A percentile compares a stretch with the other conserved stretches of the same genome.
Conservation (phyloP, 2,329 filamentous ascomycete species). For the Xylaria arbuscula region DNA sequence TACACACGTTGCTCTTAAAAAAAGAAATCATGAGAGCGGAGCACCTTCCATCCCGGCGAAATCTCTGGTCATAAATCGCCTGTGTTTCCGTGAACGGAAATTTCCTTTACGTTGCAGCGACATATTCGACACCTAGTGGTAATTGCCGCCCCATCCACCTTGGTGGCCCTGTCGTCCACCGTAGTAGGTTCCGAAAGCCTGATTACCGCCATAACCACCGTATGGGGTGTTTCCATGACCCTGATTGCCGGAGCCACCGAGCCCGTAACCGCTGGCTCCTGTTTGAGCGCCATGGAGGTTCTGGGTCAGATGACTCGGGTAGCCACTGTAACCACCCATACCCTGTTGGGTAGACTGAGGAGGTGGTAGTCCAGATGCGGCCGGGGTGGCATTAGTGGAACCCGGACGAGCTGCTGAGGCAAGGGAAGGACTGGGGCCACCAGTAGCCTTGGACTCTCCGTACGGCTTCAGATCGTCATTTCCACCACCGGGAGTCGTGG, state of each 20-base stretch:
- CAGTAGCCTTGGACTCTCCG: conserved; percentile 64
- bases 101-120: conserved; percentile 40
- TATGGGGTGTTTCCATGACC: conserved; percentile 67
- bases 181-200: conserved; percentile 63
- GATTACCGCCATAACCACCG: conserved; percentile 62
- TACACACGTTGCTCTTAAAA: conserved; percentile 38
- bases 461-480: conserved; percentile 70
- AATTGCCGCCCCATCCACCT: conserved; percentile 70
- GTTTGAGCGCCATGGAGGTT: conserved; percentile 63
- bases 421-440: conserved; percentile 68
- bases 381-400: conserved; percentile 65
- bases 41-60: conserved; percentile 29
- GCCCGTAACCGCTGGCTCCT: conserved; percentile 62
- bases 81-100: conserved; percentile 34
- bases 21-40: conserved; percentile 45
- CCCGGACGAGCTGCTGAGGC: conserved; percentile 66
- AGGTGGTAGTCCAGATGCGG: conserved; percentile 66
- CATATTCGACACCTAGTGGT: conserved; percentile 54
- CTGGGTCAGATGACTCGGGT: conserved; percentile 66
- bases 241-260: conserved; percentile 62
- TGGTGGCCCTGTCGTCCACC: conserved; percentile 58
- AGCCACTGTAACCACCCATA: conserved; percentile 66
- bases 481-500: conserved; percentile 55
- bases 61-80: conserved; percentile 31
- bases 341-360: conserved; percentile 64